phyloP scores from a whole-genome alignment of 805 yeast genomes.

The Candida broadrunensis region DNA sequence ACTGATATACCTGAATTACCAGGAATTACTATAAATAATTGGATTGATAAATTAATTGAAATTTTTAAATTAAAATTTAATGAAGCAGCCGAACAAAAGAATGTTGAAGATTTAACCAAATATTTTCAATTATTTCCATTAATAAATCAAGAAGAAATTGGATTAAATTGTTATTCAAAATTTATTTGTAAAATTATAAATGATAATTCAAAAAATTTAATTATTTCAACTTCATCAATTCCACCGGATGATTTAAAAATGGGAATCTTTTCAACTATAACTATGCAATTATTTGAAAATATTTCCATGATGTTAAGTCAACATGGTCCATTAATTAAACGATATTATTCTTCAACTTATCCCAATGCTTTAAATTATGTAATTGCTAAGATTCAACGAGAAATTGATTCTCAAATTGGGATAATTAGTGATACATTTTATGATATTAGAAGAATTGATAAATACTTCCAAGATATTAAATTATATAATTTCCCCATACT shows the following conservation, averaged over 20 bases:
- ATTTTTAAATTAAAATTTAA: slow-evolving; percentile 63
- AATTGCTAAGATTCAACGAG: slow-evolving; percentile 72
- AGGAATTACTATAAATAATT: slow-evolving; percentile 46
- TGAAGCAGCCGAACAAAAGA: slow-evolving; percentile 61
- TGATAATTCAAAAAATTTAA: slow-evolving; percentile 67
- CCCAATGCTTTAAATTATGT: slow-evolving; percentile 59
- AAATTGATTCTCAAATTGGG: slow-evolving; percentile 91
- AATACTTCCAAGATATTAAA: slow-evolving; percentile 52
- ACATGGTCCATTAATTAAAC: slow-evolving; percentile 75
- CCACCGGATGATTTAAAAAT: slow-evolving; percentile 21
- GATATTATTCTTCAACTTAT: slow-evolving; percentile 58
- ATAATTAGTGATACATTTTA: slow-evolving; percentile 81
- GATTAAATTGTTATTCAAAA: slow-evolving; percentile 76
- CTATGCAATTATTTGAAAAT: slow-evolving; percentile 74
- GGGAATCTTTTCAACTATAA: slow-evolving; percentile 57
- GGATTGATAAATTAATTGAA: slow-evolving; percentile 57
- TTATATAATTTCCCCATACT: slow-evolving; percentile 42
- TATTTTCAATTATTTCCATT: slow-evolving; percentile 87
- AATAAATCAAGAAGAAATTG: slow-evolving; percentile 67
- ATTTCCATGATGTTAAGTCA: slow-evolving; percentile 82
- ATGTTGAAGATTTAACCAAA: slow-evolving; percentile 68
- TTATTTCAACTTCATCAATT: slow-evolving; percentile 31
- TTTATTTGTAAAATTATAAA: slow-evolving; percentile 85
- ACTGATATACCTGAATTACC: slow-evolving; percentile 84
- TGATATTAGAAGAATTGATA: slow-evolving; percentile 64